A percentile compares a stretch with the other conserved stretches of the same genome.
Conservation (phyloP, 257 asterid species). For the Penstemon eatonii region DNA sequence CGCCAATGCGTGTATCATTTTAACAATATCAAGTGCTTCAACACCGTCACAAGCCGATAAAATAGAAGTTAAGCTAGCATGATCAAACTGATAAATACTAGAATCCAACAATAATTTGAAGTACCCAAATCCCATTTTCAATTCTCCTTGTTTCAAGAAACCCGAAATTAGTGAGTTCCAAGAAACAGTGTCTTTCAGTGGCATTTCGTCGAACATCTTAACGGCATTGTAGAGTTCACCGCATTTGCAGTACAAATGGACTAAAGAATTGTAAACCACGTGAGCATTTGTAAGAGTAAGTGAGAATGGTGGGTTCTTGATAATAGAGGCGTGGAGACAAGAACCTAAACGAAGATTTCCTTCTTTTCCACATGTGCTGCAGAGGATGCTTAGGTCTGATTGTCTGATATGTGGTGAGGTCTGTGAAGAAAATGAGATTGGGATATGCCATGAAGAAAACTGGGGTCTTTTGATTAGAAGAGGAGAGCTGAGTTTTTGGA, state of each 20-base stretch:
- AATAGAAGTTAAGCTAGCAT: constrained; percentile 62
- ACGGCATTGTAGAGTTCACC: constrained; percentile 48
- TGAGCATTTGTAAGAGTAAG: background rate
- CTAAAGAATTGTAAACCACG: constrained; percentile 58
- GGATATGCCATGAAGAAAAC: constrained; percentile 27
- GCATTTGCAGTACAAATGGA: constrained; percentile 47
- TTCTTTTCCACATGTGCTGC: constrained; percentile 53
- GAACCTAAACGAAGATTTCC: constrained; percentile 59
- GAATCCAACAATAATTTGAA: constrained; percentile 49
- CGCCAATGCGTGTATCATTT: constrained; percentile 65
- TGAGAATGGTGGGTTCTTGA: constrained; percentile 50
- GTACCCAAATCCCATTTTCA: constrained; percentile 48
- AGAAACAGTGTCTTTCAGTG: constrained; percentile 61
- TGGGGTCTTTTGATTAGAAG: constrained; percentile 13
- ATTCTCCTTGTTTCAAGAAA: constrained; percentile 45
- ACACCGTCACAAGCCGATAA: constrained; percentile 58
- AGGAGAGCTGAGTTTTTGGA: constrained; percentile 29
- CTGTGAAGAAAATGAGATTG: constrained; percentile 28
- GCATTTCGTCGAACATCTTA: constrained; percentile 77
- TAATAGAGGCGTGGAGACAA: constrained; percentile 65
- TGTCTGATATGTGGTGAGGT: constrained; percentile 30
- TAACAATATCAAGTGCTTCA: constrained; percentile 36
- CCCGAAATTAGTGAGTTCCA: constrained; percentile 91
- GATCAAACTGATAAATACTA: constrained; percentile 43
- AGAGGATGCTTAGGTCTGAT: constrained; percentile 41